A percentile compares a stretch with the other conserved stretches of the same genome.
Conservation (phyloP, 257 asterid genomes). For the Penstemon newberryi region DNA sequence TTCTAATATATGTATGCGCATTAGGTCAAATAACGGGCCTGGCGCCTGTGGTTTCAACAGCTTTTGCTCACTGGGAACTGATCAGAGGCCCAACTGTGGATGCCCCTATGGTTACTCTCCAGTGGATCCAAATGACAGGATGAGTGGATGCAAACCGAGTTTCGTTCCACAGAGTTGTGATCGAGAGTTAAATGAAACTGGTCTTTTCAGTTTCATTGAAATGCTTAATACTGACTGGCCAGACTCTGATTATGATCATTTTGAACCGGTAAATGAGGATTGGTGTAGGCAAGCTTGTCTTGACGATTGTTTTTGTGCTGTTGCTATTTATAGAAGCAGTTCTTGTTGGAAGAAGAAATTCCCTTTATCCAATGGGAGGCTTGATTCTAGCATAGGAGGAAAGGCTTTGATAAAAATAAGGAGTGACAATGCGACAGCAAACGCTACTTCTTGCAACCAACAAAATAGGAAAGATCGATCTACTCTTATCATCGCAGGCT, state of each 20-base stretch:
- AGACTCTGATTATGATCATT: neutral
- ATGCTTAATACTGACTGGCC: constrained; percentile 36
- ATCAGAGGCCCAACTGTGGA: constrained; percentile 32
- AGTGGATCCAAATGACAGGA: constrained; percentile 28
- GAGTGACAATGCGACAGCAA: neutral
- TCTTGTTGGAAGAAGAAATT: constrained; percentile 45
- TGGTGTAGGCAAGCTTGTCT: constrained; percentile 40
- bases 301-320: constrained; percentile 50
- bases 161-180: constrained; percentile 29
- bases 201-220: constrained; percentile 6
- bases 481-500: constrained; percentile 21
- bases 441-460: neutral
- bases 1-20: constrained; percentile 29
- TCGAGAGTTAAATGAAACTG: constrained; percentile 1
- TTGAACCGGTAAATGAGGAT: constrained; percentile 14
- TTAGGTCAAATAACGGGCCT: neutral
- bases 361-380: constrained; percentile 45
- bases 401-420: constrained; percentile 38
- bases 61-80: constrained; percentile 27
- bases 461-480: constrained; percentile 1
- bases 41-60: constrained; percentile 55
- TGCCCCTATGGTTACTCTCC: constrained; percentile 40
- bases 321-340: constrained; percentile 20
- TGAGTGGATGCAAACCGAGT: constrained; percentile 36
- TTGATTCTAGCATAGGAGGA: neutral